Evolutionary conservation across 2,329 filamentous ascomycete genomes (phyloP), one percentile per base, ranked within the genome.

Genomic region (Fusarium annulatum): DNA sequence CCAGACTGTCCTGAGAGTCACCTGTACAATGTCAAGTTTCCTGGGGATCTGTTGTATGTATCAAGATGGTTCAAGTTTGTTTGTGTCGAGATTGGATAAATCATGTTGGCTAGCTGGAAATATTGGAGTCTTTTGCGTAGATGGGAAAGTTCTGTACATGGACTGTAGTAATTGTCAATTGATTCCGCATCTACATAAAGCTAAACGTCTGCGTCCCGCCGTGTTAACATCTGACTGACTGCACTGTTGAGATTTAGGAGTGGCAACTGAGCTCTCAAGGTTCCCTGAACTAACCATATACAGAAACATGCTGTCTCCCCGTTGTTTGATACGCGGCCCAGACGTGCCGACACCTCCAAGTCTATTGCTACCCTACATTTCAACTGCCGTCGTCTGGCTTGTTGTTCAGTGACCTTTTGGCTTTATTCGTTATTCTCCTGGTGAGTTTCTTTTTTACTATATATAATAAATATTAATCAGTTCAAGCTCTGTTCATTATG

Each of bases 121-220:
- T 80, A 66, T 77, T 74, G 79, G 80, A 82, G 80, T 81, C 80
- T 79, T 79, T 79, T 76, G 74, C 78, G 79, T 84, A 85, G 82
- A 84, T 83, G 81, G 79, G 77, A 83, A 66, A 80, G 80, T 79
- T 83, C 79, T 84, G 81, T 84, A 84, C 79, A 84, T 85, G 80
- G 74, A 79, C 73, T 74, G 64, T 79, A 81, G 79, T 81, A 79
- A 78, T 80, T 78, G 76, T 77, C 73, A 79, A 79, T 73, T 75
- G 76, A 73, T 78, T 78, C 78, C 71, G 67, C 76, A 75, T 79
- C 68, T 78, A 64, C 67, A 56, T 53, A 42, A 38, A 51, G 10
- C 36, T 16, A 19, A 36, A 10, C 14, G 9, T 19, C 19, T 12
- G 11, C 23, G 16, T 23, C 12, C n/a, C 23, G 5, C n/a, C 6